These are phyloP conservation scores for Bipolaris zeicola DNA, from an alignment of 2,329 filamentous ascomycete species.

Conservation along the genomic window DNA sequence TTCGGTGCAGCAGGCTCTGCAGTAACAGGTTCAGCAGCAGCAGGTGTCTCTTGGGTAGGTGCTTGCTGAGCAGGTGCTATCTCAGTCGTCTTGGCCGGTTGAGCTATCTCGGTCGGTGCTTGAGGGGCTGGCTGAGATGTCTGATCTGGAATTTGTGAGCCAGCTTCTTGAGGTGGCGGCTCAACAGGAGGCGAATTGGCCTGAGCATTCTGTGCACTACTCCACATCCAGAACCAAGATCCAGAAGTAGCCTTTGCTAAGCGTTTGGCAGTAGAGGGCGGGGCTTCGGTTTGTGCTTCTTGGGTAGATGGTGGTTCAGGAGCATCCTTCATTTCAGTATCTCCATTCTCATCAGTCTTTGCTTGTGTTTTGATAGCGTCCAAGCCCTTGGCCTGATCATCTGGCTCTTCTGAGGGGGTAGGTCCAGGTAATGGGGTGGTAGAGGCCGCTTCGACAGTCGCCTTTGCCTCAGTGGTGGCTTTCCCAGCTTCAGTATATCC, in stretches of 20 bases:
- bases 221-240: conserved; percentile 59
- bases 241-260: conserved; percentile 30
- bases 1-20: not conserved
- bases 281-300: conserved; percentile 22
- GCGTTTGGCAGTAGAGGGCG: conserved; percentile 11
- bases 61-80: conserved; percentile 7
- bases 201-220: conserved; percentile 52
- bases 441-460: conserved; percentile 45
- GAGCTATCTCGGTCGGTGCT: not conserved
- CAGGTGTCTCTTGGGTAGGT: not conserved
- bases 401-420: conserved; percentile 44
- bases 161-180: conserved; percentile 13
- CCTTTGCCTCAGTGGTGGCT: conserved; percentile 31
- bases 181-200: conserved; percentile 30
- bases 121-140: conserved; percentile 10
- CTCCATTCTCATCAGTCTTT: conserved; percentile 10
- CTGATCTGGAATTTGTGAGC: conserved; percentile 13
- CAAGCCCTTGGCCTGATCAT: conserved; percentile 34
- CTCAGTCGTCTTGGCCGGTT: conserved; percentile 1
- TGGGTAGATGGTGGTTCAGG: conserved; percentile 8
- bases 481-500: conserved; percentile 51
- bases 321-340: conserved; percentile 30
- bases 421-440: conserved; percentile 50
- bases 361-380: conserved; percentile 10
- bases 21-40: too few species aligned